Evolutionary conservation across 768 basidiomycete species (phyloP).

Genomic region (Lactifluus hygrophoroides): DNA sequence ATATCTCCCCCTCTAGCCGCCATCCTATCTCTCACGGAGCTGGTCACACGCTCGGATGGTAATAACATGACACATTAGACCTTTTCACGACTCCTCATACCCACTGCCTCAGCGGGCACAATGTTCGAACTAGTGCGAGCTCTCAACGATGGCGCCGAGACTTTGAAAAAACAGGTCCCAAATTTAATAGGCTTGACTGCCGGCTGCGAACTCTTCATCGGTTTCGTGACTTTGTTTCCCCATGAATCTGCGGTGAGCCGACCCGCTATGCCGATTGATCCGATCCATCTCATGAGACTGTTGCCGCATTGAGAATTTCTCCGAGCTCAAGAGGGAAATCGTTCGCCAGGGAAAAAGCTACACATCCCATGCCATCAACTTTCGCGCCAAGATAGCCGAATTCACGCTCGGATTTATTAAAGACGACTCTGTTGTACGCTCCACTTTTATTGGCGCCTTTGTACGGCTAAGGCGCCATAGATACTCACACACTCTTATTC

Average conservation of each 20-base stretch:
- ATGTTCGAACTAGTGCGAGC: constrained; percentile 90
- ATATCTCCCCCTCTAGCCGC: constrained; percentile 82
- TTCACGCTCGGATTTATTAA: constrained; percentile 88
- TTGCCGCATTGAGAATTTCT: constrained; percentile 52
- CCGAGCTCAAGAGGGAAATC: constrained; percentile 74
- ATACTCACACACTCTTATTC: constrained; percentile 97
- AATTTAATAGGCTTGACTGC: constrained; percentile 81
- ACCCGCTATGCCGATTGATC: constrained; percentile 15
- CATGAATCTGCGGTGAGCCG: constrained; percentile 68
- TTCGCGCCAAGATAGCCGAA: constrained; percentile 83
- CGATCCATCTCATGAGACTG: constrained; percentile 12
- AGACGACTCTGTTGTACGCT: constrained; percentile 78
- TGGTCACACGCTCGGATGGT: constrained; percentile 77
- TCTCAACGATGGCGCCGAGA: constrained; percentile 64
- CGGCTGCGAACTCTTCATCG: constrained; percentile 87
- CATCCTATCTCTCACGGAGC: constrained; percentile 73
- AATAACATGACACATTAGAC: constrained; percentile 19
- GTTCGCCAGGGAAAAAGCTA: constrained; percentile 75
- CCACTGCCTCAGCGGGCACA: constrained; percentile 55
- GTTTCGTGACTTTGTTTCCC: constrained; percentile 78
- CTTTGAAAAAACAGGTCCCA: constrained; percentile 50
- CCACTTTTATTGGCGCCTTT: constrained; percentile 15
- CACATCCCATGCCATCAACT: constrained; percentile 69
- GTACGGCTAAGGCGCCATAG: constrained; percentile 34
- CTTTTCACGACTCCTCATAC: constrained; percentile 7